Base-by-base conservation (phyloP, 257 asterid genomes). In the Petunia secreta region DNA sequence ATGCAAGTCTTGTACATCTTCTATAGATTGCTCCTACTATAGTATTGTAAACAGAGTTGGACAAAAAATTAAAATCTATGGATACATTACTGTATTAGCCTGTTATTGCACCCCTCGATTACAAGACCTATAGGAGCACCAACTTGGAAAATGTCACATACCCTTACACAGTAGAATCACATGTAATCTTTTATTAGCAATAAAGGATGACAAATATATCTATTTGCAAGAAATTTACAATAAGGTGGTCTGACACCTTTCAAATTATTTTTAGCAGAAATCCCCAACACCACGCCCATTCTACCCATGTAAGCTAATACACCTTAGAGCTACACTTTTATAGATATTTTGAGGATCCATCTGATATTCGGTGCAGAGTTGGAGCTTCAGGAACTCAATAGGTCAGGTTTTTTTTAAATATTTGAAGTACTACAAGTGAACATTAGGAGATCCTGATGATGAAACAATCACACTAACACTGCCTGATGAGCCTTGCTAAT, bases 151-250 rank as follows among this genome's bases (percentile, higher is more conserved):
- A 68, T 68, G 57, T n/a, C 1, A 40, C 55, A 4, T 68, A 39
- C 40, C 75, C 41, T 67, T 48, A 43, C 75, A 43, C n/a, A 68
- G 75, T 68, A 68, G 44, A 65, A 43, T 39, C 73, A 65, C 6
- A 11, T 39, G 73, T n/a, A 13, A 65, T 65, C 10, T 25, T 15
- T 37, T 64, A 37, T 64, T 10, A 64, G 71, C 38, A 66, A 15
- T 41, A 41, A 67, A 68, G 54, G 76, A 68, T 69, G 76, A 9
- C 76, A 44, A 68, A 69, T 67, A 69, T 67, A 67, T 44, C 16
- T 0, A 8, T 44, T 69, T 46, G 57, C 76, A 4, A 52, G 55
- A 4, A 52, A 52, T 11, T 52, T 52, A 9, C 55, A 52, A 9
- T 14, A 52, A 52, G 55, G 55, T 52, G 55, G 55, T 50, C 55